phyloP scores from a whole-genome alignment of 441 rosid species.

The Erodium moschatum region DNA sequence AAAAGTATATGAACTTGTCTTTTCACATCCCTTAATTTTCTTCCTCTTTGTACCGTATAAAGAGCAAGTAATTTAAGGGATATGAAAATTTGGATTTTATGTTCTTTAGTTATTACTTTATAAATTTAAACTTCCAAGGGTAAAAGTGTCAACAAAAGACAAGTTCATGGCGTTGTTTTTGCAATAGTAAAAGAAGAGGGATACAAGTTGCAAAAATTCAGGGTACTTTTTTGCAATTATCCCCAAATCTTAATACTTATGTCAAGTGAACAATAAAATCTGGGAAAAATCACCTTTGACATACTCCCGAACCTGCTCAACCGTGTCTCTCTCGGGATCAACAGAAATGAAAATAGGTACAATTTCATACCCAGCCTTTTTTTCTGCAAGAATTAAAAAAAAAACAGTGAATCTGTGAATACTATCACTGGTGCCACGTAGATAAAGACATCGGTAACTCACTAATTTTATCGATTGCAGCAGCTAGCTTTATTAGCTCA shows the following conservation, averaged over 20 bases:
- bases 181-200: too few relatives aligned
- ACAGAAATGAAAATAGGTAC: constrained; percentile 79
- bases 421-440: background rate
- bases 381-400: constrained; percentile 42
- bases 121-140: too few relatives aligned
- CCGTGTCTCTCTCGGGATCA: constrained; percentile 92
- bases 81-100: too few relatives aligned
- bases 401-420: background rate
- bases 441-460: constrained; percentile 27
- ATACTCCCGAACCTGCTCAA: constrained; percentile 79
- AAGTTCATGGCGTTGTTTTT: too few relatives aligned
- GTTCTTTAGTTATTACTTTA: too few relatives aligned
- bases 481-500: constrained; percentile 72
- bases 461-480: constrained; percentile 83
- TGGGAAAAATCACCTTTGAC: constrained; percentile 49
- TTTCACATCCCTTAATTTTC: too few relatives aligned
- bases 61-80: too few relatives aligned
- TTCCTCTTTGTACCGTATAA: too few relatives aligned
- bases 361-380: constrained; percentile 57
- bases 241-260: background rate
- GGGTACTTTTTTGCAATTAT: too few relatives aligned
- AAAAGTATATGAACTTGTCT: too few relatives aligned
- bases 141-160: too few relatives aligned
- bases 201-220: too few relatives aligned
- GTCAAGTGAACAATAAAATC: background rate